phyloP scores from a whole-genome alignment of 1,284 basidiomycete genomes.

The Malassezia arunalokei region DNA sequence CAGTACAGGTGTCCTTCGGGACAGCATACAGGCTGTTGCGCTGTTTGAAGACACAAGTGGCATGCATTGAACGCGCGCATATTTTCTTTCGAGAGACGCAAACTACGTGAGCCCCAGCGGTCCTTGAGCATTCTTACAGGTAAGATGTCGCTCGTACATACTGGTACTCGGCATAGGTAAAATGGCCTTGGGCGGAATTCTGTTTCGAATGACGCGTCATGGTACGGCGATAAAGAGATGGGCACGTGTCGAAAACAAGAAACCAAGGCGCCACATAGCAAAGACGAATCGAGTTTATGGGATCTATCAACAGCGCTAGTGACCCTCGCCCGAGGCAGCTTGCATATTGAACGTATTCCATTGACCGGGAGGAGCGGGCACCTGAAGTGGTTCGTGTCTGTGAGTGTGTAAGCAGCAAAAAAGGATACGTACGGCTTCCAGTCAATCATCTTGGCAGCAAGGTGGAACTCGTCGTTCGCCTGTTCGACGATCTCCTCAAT shows the following conservation, averaged over 20 bases:
- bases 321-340: slow-evolving; percentile 38
- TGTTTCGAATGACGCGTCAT: slow-evolving; percentile 17
- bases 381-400: slow-evolving; percentile 77
- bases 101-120: slow-evolving; percentile 13
- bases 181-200: slow-evolving; percentile 15
- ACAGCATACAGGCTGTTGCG: slow-evolving; percentile 13
- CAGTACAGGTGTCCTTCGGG: slow-evolving; percentile 11
- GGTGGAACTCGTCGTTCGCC: slow-evolving; percentile 67
- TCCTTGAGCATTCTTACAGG: slow-evolving; percentile 14
- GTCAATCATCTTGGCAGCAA: slow-evolving; percentile 73
- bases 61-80: slow-evolving; percentile 15
- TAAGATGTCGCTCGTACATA: slow-evolving; percentile 4
- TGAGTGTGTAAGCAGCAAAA: neutral
- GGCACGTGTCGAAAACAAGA: neutral
- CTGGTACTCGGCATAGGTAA: slow-evolving; percentile 19
- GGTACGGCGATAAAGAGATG: neutral
- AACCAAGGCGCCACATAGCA: neutral
- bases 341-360: slow-evolving; percentile 62
- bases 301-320: slow-evolving; percentile 10
- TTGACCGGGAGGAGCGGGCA: slow-evolving; percentile 65
- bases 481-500: slow-evolving; percentile 73
- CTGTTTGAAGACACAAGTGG: slow-evolving; percentile 14
- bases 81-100: slow-evolving; percentile 12
- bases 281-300: neutral
- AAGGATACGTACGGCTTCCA: slow-evolving; percentile 77